Base-by-base conservation (phyloP, 1,139 yeast species). In the Candida freyschussii region DNA sequence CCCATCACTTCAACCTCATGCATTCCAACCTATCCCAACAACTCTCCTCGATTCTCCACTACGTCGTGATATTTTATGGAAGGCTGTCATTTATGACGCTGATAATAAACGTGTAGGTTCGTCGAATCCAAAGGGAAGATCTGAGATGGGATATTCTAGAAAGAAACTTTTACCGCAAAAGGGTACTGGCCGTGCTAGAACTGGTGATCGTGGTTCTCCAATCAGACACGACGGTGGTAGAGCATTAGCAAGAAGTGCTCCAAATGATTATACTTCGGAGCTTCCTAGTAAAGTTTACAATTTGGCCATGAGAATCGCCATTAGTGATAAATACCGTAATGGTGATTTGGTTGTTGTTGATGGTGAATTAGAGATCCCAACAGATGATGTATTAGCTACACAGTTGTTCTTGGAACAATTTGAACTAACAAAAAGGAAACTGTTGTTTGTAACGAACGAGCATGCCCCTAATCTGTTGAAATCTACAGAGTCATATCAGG, bases 191-290 rank as follows among this genome's bases (percentile, higher is more conserved):
- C 71, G 74, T 43, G 99, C 99, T 36, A 81, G 99, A 68, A 81
- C 78, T 40, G 99, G 98, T 65, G 96, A 87, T 62, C 87, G 86
- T 39, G 91, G 91, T 51, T 85, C 96, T 15, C 98, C 98, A 27
- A 83, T 79, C 35, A 76, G 95, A 62, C 79, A 78, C 53, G 87
- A 84, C 53, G 96, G 95, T 54, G 89, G 91, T 30, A 72, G 83
- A 46, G 97, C 97, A 0, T 78, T 83, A 53, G 96, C 93, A 16
- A 79, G 93, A 55, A 73, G 72, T 38, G 96, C 96, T 12, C 95
- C 95, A 29, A 93, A 85, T 55, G 94, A 86, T 59, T 80, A 83
- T 73, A 72, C 89, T 24, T 83, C 96, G 4, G 76, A 71, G n/a
- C 68, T 93, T 46, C 95, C 95, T 14, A 56, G 58, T 18, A 80